A percentile compares a stretch with the other conserved stretches of the same genome.
Evolutionary conservation across 805 yeast genomes (phyloP).

Genomic region (Candida parachauliodes): DNA sequence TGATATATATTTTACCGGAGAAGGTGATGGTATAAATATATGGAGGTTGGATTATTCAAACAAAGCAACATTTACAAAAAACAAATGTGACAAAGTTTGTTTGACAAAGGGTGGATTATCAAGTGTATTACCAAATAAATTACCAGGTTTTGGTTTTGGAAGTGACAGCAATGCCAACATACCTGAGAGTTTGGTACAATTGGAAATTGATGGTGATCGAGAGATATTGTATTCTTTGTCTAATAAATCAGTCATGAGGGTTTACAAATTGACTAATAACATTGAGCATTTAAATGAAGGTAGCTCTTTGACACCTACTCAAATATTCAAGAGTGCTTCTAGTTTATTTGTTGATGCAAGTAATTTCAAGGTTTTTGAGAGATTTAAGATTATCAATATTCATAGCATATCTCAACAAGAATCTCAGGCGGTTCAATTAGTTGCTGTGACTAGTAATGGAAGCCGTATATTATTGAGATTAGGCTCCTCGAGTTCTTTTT

Average conservation of each 20-base stretch:
- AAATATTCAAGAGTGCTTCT: conserved; percentile 46
- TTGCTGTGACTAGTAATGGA: conserved; percentile 82
- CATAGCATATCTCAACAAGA: conserved; percentile 61
- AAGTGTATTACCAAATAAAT: conserved; percentile 34
- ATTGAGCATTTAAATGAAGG: conserved; percentile 31
- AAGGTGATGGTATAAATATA: conserved; percentile 68
- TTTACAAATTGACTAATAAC: conserved; percentile 58
- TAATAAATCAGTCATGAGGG: conserved; percentile 74
- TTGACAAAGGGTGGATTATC: conserved; percentile 61
- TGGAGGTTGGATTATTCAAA: conserved; percentile 87
- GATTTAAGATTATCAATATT: conserved; percentile 58
- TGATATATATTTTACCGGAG: conserved; percentile 82
- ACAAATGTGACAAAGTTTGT: conserved; percentile 79
- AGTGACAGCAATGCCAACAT: conserved; percentile 14
- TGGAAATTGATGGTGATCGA: conserved; percentile 75
- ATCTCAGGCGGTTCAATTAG: conserved; percentile 64
- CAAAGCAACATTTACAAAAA: conserved; percentile 81
- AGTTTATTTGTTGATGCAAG: conserved; percentile 55
- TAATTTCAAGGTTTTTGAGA: conserved; percentile 45
- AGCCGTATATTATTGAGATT: conserved; percentile 64
- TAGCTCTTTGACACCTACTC: conserved; percentile 40
- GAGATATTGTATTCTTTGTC: conserved; percentile 78
- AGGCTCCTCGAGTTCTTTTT: conserved; percentile 30
- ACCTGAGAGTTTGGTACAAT: conserved; percentile 59
- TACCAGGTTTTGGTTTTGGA: conserved; percentile 25